These are phyloP conservation scores for Chaetomiaceae sp. DNA, from an alignment of 2,329 filamentous ascomycete genomes.

Conservation along the genomic window DNA sequence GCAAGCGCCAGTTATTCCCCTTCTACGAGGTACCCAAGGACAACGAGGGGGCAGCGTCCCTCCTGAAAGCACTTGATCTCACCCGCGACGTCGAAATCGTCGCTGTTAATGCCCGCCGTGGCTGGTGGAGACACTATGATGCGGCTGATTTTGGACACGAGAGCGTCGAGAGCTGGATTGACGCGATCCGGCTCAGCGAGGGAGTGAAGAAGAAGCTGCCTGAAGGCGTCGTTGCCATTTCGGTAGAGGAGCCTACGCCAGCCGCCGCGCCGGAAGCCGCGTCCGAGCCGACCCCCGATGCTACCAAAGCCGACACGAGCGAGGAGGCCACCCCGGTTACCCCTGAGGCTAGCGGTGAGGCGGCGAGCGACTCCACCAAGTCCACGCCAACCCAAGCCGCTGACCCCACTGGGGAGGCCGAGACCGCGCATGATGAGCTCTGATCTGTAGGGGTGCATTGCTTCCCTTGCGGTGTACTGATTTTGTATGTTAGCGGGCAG, in stretches of 20 bases:
- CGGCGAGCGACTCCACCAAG: conserved; percentile 18
- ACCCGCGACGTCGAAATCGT: conserved; percentile 63
- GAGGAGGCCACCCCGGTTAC: conserved; percentile 19
- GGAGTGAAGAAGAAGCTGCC: conserved; percentile 73
- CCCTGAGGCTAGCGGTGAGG: conserved; percentile 21
- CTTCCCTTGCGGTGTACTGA: background rate
- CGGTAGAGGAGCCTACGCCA: conserved; percentile 37
- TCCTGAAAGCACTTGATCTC: conserved; percentile 62
- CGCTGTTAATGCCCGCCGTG: conserved; percentile 77
- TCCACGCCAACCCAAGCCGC: conserved; percentile 21
- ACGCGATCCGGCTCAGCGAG: conserved; percentile 86
- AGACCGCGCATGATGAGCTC: conserved; percentile 47
- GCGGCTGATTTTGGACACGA: conserved; percentile 52
- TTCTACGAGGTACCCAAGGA: conserved; percentile 69
- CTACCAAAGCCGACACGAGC: conserved; percentile 21
- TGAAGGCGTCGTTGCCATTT: conserved; percentile 47
- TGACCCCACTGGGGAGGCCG: conserved; percentile 32
- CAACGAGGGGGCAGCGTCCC: conserved; percentile 50
- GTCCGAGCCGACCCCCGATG: conserved; percentile 31
- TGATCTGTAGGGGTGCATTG: conserved; percentile 23
- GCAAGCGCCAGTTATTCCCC: conserved; percentile 69
- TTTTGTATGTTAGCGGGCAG: conserved; percentile 21
- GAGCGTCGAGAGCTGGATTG: conserved; percentile 79
- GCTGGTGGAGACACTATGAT: conserved; percentile 77
- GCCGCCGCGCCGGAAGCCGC: conserved; percentile 36